phyloP scores from a whole-genome alignment of 202 grass and related monocot genomes.

The Elaeis oleifera region DNA sequence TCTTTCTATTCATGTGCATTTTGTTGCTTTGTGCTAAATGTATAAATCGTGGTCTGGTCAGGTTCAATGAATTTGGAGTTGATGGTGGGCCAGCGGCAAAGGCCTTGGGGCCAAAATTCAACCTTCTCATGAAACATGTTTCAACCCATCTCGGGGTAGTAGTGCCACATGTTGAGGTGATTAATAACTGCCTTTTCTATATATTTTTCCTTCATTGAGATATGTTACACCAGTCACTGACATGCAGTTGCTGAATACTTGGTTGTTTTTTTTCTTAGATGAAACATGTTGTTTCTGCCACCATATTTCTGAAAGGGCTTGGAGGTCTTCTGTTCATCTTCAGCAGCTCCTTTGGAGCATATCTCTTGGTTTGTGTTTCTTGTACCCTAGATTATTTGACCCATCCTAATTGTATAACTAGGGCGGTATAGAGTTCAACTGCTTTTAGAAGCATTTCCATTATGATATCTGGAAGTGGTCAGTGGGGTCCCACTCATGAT shows the following conservation, averaged over 20 bases:
- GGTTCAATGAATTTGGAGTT: slow-evolving; percentile 52
- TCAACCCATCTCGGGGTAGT: slow-evolving; percentile 34
- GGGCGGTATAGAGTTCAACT: too few relatives aligned
- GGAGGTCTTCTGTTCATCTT: slow-evolving; percentile 60
- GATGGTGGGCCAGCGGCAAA: slow-evolving; percentile 57
- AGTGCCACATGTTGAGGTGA: slow-evolving; percentile 44
- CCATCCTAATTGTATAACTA: too few relatives aligned
- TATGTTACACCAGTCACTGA: too few relatives aligned
- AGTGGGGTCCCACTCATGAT: too few relatives aligned
- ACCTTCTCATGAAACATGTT: slow-evolving; percentile 35
- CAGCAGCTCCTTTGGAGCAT: slow-evolving; percentile 59
- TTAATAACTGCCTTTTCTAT: slow-evolving; percentile 2
- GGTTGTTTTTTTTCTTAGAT: slow-evolving; percentile 24
- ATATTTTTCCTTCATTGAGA: neutral
- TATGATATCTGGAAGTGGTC: too few relatives aligned
- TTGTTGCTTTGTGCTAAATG: neutral
- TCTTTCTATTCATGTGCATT: neutral
- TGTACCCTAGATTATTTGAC: slow-evolving; percentile 1
- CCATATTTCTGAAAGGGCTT: slow-evolving; percentile 54
- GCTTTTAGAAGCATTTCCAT: too few relatives aligned
- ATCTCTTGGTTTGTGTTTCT: slow-evolving; percentile 38
- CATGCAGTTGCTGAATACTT: neutral
- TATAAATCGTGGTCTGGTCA: slow-evolving; percentile 11
- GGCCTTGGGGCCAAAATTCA: slow-evolving; percentile 45
- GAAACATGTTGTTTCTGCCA: slow-evolving; percentile 42